Evolutionary conservation across 108 stramenopile species (phyloP), one percentile per base, ranked within the genome.

Genomic region (Conticribra weissflogii): DNA sequence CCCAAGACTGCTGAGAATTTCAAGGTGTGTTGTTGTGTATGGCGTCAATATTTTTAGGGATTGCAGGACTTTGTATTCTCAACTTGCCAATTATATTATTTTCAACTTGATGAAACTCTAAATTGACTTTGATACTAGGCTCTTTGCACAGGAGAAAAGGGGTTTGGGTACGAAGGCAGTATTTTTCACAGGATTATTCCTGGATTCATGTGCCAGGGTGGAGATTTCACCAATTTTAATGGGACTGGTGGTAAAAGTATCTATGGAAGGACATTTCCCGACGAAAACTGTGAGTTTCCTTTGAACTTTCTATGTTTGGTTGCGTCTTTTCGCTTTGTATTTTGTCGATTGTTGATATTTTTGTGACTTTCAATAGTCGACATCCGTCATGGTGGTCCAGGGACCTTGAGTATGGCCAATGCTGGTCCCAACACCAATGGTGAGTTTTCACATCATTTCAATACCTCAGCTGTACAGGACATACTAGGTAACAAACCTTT

Each of bases 1-100:
- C 98, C 98, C 53, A 97, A 94, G 74, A 98, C 98, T 32, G 85
- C 72, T 17, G 95, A 91, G 31, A 96, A 93, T 56, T 93, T 93
- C 63, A 88, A 89, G 46, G 82, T n/a, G n/a, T n/a, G n/a, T n/a
- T n/a, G n/a, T n/a, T n/a, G n/a, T n/a, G n/a, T n/a, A n/a, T n/a
- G n/a, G n/a, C n/a, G n/a, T n/a, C n/a, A n/a, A n/a, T n/a, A n/a
- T n/a, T n/a, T n/a, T n/a, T n/a, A n/a, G n/a, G n/a, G n/a, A n/a
- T n/a, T n/a, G n/a, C n/a, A n/a, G n/a, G n/a, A n/a, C n/a, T n/a
- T n/a, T n/a, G n/a, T n/a, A n/a, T n/a, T n/a, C n/a, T n/a, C n/a
- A n/a, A n/a, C n/a, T n/a, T n/a, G n/a, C n/a, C n/a, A n/a, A n/a
- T n/a, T n/a, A n/a, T n/a, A n/a, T n/a, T n/a, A n/a, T n/a, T n/a